Evolutionary conservation across 2,329 filamentous ascomycete species (phyloP).

Genomic region (Teratosphaeriaceae sp.): DNA sequence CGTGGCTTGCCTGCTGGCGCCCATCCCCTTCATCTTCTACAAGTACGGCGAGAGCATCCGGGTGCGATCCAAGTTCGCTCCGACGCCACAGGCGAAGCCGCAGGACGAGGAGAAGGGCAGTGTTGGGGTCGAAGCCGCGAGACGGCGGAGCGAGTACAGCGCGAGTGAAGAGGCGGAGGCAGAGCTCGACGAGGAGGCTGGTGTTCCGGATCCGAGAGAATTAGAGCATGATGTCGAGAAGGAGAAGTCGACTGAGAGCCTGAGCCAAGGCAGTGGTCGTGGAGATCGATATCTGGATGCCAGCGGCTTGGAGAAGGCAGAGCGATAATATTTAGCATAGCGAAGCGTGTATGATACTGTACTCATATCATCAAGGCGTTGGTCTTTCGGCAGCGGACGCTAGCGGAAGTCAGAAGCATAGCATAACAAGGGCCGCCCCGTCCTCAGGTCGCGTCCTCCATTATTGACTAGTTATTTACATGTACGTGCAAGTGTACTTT

Average conservation of each 20-base stretch:
- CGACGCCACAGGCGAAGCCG: conserved; percentile 12
- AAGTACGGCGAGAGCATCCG: conserved; percentile 25
- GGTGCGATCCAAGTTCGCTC: conserved; percentile 18
- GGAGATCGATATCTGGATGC: conserved; percentile 18
- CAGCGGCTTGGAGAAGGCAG: conserved; percentile 19
- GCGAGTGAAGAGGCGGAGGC: conserved; percentile 11
- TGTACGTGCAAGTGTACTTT: no score
- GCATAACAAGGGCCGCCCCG: no score
- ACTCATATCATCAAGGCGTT: no score
- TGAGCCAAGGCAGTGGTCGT: neutral
- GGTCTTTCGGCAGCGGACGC: no score
- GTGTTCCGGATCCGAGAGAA: conserved; percentile 12
- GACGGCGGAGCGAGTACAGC: neutral
- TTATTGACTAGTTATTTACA: no score
- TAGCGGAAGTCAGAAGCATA: no score
- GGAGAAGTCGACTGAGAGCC: conserved; percentile 4
- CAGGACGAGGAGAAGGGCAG: conserved; percentile 10
- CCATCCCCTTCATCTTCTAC: conserved; percentile 29
- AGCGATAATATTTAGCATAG: no score
- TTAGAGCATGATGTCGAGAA: conserved; percentile 11
- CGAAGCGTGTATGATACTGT: no score
- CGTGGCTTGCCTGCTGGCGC: conserved; percentile 30
- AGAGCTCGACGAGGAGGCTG: conserved; percentile 16
- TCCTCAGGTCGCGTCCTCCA: no score
- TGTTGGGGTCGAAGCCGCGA: conserved; percentile 1